Conservation (phyloP, 208 protist genomes). For the Zelonia costaricensis region DNA sequence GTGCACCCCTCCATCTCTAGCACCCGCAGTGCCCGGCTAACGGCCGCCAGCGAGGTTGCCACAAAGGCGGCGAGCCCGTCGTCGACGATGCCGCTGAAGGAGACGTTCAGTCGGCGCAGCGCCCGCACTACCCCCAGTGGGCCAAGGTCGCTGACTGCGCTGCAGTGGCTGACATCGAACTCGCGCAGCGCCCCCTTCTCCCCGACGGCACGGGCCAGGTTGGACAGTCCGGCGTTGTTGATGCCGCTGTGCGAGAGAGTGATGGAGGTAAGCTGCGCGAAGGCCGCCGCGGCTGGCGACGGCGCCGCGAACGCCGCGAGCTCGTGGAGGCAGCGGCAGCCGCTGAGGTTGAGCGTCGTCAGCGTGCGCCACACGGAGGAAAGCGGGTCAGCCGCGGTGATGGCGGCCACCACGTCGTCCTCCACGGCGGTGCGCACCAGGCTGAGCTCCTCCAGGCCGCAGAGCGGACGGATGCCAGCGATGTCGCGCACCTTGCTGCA, state of each 20-base stretch:
- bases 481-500: constrained; percentile 29
- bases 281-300: background rate
- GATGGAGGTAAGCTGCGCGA: constrained; percentile 1
- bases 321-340: constrained; percentile 17
- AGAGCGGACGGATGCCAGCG: constrained; percentile 23
- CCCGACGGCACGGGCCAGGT: constrained; percentile 7
- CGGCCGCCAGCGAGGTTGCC: background rate
- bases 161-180: constrained; percentile 36
- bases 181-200: constrained; percentile 19
- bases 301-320: constrained; percentile 19
- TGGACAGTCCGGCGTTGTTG: background rate
- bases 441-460: constrained; percentile 33
- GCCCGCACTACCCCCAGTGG: constrained; percentile 26
- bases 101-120: constrained; percentile 14
- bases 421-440: constrained; percentile 30
- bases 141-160: constrained; percentile 31
- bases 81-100: constrained; percentile 17
- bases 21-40: constrained; percentile 15
- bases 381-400: background rate
- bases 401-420: constrained; percentile 12
- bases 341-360: constrained; percentile 14
- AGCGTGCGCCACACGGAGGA: constrained; percentile 10
- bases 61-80: constrained; percentile 15
- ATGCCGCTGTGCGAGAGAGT: constrained; percentile 10
- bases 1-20: constrained; percentile 27